These are phyloP conservation scores for Mytilinidion resinicola DNA, from an alignment of 495 filamentous ascomycete genomes.

Conservation along the genomic window DNA sequence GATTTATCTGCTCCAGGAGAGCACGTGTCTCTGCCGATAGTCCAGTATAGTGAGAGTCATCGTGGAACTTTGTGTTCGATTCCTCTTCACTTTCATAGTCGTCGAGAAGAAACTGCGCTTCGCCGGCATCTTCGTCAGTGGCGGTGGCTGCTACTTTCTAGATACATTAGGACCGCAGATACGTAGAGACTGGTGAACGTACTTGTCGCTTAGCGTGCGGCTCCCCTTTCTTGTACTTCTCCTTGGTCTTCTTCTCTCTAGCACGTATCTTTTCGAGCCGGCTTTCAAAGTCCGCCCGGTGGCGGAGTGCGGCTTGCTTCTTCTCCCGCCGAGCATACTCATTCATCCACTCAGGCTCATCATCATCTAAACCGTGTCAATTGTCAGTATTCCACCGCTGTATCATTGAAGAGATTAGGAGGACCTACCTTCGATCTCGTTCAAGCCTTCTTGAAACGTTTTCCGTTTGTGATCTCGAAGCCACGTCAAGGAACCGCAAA, in stretches of 20 bases:
- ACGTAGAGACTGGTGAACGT: constrained; percentile 8
- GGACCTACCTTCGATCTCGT: constrained; percentile 23
- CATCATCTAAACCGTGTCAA: constrained; percentile 43
- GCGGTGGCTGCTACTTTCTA: constrained; percentile 5
- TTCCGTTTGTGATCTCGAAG: constrained; percentile 74
- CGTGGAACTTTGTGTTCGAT: constrained; percentile 14
- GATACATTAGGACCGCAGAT: not conserved
- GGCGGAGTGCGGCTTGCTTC: constrained; percentile 56
- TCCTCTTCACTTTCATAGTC: constrained; percentile 73
- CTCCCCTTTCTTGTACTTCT: constrained; percentile 41
- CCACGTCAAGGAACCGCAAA: constrained; percentile 92
- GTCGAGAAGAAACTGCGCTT: constrained; percentile 67
- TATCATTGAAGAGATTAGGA: not conserved
- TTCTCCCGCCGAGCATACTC: constrained; percentile 65
- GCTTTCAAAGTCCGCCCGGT: constrained; percentile 64
- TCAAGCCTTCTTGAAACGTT: constrained; percentile 50
- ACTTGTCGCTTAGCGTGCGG: constrained; percentile 47
- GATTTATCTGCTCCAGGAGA: constrained; percentile 54
- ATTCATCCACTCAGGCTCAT: constrained; percentile 86
- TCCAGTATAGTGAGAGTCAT: constrained; percentile 22
- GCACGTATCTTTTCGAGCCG: constrained; percentile 60
- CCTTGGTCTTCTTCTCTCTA: constrained; percentile 59
- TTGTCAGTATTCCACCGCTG: too few relatives aligned
- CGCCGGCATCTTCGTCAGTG: constrained; percentile 39
- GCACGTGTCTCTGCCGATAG: constrained; percentile 58